Base-by-base conservation (phyloP, 169 alveolate species). In the Plasmodium inui region DNA sequence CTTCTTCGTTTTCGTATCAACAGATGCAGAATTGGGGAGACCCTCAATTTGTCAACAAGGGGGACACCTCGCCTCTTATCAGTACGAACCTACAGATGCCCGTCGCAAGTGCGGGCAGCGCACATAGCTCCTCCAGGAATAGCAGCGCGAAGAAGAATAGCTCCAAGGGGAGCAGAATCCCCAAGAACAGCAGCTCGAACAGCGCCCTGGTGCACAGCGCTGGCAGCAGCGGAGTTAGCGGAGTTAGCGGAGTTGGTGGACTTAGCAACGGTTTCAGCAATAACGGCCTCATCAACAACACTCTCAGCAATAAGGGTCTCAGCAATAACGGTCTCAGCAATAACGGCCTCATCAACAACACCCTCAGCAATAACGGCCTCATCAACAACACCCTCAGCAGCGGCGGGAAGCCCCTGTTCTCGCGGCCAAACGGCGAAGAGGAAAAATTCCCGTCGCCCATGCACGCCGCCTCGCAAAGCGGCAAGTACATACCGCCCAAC, bases 371-470 rank as follows among this genome's bases (percentile, higher is more conserved):
- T 37, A 61, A 61, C 22, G 32, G 67, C 30, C 34, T 37, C 26
- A 71, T 32, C 37, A 67, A 41, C 46, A 30, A 8, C 46, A 28
- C 72, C 22, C 53, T 73, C 22, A n/a, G 22, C 57, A 39, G 22
- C 79, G 61, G 37, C n/a, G 70, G 55, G 19, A 8, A 74, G 12
- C 46, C 53, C 61, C 32, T 50, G 44, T 46, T 79, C 14, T 5
- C 73, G 5, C 26, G 22, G 39, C 71, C 70, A 79, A 57, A 67
- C 82, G 26, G 72, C 32, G 94, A 88, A 88, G 88, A 80, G 34
- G 89, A 79, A 26, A 89, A 89, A 57, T 55, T 41, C 50, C 9
- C 19, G 12, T 41, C 88, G 7, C 89, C 89, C 12, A 26, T 44
- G 26, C 82, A 78, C 53, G 50, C 41, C 7, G 30, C 90, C 26